These are phyloP conservation scores for Rubroboletus satanas DNA, from an alignment of 768 basidiomycete genomes.

Conservation along the genomic window DNA sequence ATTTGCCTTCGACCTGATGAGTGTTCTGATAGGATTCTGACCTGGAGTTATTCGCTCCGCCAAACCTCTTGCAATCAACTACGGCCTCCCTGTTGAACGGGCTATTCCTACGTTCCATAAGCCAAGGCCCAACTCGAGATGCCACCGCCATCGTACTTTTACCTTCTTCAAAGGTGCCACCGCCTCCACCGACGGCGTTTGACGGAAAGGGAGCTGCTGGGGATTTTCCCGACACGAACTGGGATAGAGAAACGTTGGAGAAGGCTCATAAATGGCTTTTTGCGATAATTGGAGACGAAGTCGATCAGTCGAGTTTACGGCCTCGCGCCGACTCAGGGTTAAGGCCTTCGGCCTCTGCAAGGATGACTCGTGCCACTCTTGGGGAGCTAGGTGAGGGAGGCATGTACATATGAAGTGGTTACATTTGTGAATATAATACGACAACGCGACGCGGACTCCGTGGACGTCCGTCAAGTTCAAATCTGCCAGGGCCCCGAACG, in stretches of 20 bases:
- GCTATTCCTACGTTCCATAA: conserved; percentile 12
- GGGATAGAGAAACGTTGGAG: conserved; percentile 35
- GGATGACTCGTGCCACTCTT: conserved; percentile 9
- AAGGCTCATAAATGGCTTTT: conserved; percentile 37
- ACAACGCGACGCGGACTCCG: neutral
- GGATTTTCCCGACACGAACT: conserved; percentile 30
- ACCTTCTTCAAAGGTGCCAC: conserved; percentile 43
- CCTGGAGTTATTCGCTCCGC: conserved; percentile 44
- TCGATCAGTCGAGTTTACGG: conserved; percentile 3
- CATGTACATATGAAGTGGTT: conserved; percentile 45
- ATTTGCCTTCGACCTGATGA: neutral
- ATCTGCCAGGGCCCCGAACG: neutral
- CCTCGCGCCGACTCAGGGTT: conserved; percentile 11
- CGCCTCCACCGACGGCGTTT: conserved; percentile 40
- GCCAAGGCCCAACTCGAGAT: neutral
- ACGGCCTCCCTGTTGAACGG: conserved; percentile 48
- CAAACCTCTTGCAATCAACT: conserved; percentile 54
- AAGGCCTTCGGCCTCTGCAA: neutral
- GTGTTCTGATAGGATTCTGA: conserved; percentile 28
- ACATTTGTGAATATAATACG: neutral
- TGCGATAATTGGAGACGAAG: conserved; percentile 27
- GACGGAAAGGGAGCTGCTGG: conserved; percentile 25
- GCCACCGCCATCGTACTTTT: conserved; percentile 38
- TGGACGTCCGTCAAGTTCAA: no score
- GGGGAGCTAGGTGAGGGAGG: conserved; percentile 44